A percentile compares a stretch with the other conserved stretches of the same genome.
Evolutionary conservation across 139 green algal genomes (phyloP).

Genomic region (Asterochloris erici): DNA sequence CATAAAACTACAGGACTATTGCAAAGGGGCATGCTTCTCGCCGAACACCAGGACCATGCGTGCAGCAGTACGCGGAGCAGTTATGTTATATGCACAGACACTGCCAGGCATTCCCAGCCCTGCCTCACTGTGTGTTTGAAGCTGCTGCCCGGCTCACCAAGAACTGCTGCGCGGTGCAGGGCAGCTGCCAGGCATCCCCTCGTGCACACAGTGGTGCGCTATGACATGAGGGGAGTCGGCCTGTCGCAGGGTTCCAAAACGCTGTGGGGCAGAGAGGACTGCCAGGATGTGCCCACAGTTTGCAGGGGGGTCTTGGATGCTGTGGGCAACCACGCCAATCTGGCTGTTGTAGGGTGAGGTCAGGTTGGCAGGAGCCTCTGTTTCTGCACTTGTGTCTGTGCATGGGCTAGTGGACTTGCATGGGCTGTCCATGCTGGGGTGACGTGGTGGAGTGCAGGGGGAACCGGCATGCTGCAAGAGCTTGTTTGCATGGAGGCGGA

Average conservation of each 20-base stretch:
- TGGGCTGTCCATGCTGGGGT: no score
- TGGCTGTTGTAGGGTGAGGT: no score
- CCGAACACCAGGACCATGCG: not conserved
- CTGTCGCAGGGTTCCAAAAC: slow-evolving; percentile 21
- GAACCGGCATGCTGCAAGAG: no score
- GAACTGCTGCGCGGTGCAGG: not conserved
- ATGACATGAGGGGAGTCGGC: slow-evolving; percentile 41
- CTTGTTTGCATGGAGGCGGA: no score
- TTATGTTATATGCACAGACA: not conserved
- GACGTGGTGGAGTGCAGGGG: no score
- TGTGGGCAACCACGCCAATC: no score
- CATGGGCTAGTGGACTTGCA: no score
- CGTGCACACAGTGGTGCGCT: slow-evolving; percentile 23
- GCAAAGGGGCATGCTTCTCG: not conserved
- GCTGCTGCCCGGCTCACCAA: not conserved
- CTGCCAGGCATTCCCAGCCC: no score
- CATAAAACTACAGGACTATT: not conserved
- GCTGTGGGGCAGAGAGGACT: slow-evolving; percentile 9
- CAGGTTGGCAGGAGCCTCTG: no score
- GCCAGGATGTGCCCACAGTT: not conserved
- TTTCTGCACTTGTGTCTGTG: no score
- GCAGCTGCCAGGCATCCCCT: not conserved
- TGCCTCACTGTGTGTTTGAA: not conserved
- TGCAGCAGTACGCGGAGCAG: not conserved
- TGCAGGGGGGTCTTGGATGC: not conserved